Percentiles rank a stretch among this genome's conserved stretches.
Evolutionary conservation across 2,329 filamentous ascomycete species (phyloP).

Genomic region (Trichoderma hamatum): DNA sequence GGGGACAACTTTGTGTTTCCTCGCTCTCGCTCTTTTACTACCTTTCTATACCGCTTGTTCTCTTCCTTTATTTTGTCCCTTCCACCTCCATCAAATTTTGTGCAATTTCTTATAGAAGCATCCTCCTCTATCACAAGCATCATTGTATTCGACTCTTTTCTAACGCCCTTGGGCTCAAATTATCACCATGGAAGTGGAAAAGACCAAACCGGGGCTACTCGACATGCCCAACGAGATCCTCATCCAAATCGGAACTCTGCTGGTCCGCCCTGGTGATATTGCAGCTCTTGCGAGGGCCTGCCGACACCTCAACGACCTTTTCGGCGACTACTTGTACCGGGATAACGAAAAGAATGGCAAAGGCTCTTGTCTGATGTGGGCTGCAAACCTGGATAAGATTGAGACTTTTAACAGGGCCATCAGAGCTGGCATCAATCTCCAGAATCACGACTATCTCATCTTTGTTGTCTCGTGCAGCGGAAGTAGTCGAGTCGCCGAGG

Average conservation of each 20-base stretch:
- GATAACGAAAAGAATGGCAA: not conserved
- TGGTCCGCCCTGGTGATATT: conserved; percentile 15
- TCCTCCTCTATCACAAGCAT: not conserved
- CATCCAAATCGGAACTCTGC: conserved; percentile 8
- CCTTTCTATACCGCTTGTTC: not conserved
- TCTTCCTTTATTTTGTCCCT: not conserved
- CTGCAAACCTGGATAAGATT: not conserved
- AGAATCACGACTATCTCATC: conserved; percentile 13
- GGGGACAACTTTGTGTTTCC: not conserved
- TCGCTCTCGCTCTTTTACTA: not conserved
- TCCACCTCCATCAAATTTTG: not conserved
- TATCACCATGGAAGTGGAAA: not conserved
- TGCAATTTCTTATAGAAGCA: not conserved
- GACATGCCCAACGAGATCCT: conserved; percentile 22
- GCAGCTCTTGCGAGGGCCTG: conserved; percentile 12
- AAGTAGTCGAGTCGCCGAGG: not conserved
- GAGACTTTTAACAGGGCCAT: conserved; percentile 9
- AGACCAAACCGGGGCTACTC: not conserved
- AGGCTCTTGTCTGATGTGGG: conserved; percentile 22
- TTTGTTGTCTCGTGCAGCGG: conserved; percentile 13
- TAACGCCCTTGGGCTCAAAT: not conserved
- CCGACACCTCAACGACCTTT: conserved; percentile 15
- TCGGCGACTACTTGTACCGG: conserved; percentile 24
- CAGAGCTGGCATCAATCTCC: conserved; percentile 14
- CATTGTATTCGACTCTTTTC: not conserved